Base-by-base conservation (phyloP, 1,139 yeast genomes). In the Geotrichum macrosporum region DNA sequence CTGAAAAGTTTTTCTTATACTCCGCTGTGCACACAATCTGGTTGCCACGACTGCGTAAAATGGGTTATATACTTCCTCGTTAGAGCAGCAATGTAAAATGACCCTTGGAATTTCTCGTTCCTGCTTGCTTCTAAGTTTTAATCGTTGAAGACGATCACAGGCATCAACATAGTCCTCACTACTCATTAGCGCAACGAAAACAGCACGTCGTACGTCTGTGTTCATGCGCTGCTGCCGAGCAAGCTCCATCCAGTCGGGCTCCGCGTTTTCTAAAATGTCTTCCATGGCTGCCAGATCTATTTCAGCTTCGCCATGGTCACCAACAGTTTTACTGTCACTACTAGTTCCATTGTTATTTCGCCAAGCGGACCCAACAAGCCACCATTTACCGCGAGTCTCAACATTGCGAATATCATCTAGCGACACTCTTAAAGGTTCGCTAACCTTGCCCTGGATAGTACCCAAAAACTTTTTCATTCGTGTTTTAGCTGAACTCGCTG, bases 341-440 rank as follows among this genome's bases (percentile, higher is more conserved):
- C 58, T 65, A 10, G 65, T 68, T 10, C 62, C 67, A 3, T 61
- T 33, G 2, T 52, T 53, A 40, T 64, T 68, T 38, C 79, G 84
- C 96, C 97, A 92, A 0, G 98, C 96, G 3, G 97, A 85, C 38
- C 99, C 98, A 31, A 94, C 89, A 36, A 92, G 72, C 99, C 98
- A 94, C 99, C 99, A 94, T 65, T 89, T 92, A 48, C 98, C 98
- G 54, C 80, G 77, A 0, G 81, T 77, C 10, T 81, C 85, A 24
- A 86, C 75, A 53, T 77, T 78, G 43, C 77, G 78, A 50, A 94
- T 88, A 67, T 94, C 99, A 41, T 78, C 81, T 29, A 94, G 70
- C 2, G 87, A 72, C 1, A 92, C 97, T 57, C 85, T 88, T 27
- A 94, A 72, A 1, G 98, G 86, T 47, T 92, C 98, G 33, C 71